These are phyloP conservation scores for Backusella sp. DNA, from an alignment of 192 early-diverging fungal genomes.

Conservation along the genomic window DNA sequence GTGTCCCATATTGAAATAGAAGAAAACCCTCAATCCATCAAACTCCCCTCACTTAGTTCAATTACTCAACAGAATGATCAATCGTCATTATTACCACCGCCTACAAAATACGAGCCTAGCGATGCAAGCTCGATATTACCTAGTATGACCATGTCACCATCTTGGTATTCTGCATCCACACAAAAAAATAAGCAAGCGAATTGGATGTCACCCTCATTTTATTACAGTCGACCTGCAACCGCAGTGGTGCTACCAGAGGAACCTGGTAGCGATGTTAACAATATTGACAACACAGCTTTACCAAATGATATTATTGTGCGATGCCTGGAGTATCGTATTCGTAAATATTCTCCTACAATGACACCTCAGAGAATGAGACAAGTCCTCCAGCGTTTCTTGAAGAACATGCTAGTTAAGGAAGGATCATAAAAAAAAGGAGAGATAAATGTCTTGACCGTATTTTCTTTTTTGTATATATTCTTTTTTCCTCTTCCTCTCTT, in stretches of 20 bases:
- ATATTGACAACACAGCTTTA: not conserved
- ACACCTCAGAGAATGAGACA: constrained; percentile 33
- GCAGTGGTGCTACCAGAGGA: constrained; percentile 27
- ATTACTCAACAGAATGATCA: not conserved
- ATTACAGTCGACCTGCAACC: constrained; percentile 32
- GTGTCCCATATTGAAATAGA: constrained; percentile 12
- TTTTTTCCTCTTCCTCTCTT: not conserved
- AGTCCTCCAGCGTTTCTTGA: constrained; percentile 33
- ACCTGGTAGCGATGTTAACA: not conserved
- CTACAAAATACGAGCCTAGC: constrained; percentile 29
- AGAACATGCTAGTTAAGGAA: constrained; percentile 32
- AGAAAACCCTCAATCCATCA: not conserved
- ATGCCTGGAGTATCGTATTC: constrained; percentile 33
- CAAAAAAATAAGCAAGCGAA: constrained; percentile 29
- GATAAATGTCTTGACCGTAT: not conserved
- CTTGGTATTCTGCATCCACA: constrained; percentile 35
- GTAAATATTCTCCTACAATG: constrained; percentile 31
- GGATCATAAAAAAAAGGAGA: not conserved
- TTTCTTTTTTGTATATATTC: not conserved
- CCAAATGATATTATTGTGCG: constrained; percentile 27
- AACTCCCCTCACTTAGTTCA: not conserved
- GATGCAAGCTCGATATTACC: constrained; percentile 26
- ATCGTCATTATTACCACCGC: constrained; percentile 15
- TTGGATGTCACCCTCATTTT: constrained; percentile 41
- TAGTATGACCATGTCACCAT: constrained; percentile 36